Percentiles rank a stretch among this genome's conserved stretches.
phyloP scores from a whole-genome alignment of 23 red algal genomes.

The Chondrus crispus region DNA sequence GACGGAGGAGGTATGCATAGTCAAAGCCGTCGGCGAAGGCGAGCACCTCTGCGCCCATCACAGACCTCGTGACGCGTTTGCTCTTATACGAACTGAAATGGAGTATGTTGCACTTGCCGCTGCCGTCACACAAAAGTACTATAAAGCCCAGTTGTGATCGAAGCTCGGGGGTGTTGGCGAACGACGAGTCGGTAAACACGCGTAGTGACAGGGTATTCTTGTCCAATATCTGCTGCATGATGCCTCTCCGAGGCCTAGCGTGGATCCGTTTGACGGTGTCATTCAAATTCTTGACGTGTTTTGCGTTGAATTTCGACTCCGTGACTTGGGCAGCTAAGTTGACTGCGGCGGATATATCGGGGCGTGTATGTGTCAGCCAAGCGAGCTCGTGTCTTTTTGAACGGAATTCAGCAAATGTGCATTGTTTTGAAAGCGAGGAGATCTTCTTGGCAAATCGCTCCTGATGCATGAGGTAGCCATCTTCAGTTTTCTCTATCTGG shows the following conservation, averaged over 20 bases:
- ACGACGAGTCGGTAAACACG: conserved; percentile 13
- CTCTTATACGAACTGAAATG: background rate
- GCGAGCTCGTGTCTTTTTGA: background rate
- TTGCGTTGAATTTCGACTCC: background rate
- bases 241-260: background rate
- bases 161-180: background rate
- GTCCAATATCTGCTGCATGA: background rate
- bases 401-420: background rate
- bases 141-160: conserved; percentile 28
- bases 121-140: background rate
- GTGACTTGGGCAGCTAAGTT: background rate
- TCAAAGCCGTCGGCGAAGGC: conserved; percentile 24
- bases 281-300: background rate
- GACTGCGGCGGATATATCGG: background rate
- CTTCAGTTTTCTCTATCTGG: background rate
- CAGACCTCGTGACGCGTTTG: background rate
- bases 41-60: background rate
- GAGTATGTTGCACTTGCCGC: background rate
- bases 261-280: background rate
- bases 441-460: background rate
- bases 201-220: background rate
- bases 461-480: background rate
- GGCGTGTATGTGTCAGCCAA: background rate
- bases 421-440: background rate
- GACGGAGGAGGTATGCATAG: background rate